These are phyloP conservation scores for Saururus chinensis DNA, from an alignment of 164 flowering plant genomes.

Conservation along the genomic window DNA sequence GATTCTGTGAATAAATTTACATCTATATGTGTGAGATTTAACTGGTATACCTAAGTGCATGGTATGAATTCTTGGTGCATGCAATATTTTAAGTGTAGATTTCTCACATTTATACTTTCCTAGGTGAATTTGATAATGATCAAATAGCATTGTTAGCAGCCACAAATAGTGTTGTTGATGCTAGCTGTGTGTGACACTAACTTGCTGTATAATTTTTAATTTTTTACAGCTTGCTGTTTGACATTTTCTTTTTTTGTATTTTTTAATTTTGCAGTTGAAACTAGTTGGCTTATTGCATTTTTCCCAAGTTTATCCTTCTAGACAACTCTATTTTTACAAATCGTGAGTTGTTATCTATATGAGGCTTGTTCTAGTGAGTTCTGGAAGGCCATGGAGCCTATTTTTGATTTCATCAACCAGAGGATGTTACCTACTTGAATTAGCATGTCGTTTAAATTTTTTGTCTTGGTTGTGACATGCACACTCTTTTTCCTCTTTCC, in stretches of 20 bases:
- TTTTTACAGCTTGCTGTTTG: background rate
- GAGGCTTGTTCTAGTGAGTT: constrained; percentile 47
- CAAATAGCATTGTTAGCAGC: constrained; percentile 48
- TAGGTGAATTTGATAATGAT: constrained; percentile 45
- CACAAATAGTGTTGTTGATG: constrained; percentile 38
- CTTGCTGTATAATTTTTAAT: background rate
- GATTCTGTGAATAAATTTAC: too few species aligned
- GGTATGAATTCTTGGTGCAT: background rate
- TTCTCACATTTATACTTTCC: background rate
- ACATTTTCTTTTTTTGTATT: background rate
- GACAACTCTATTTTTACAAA: background rate
- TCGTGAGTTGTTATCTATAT: constrained; percentile 25
- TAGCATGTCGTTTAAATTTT: constrained; percentile 36
- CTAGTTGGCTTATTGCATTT: background rate
- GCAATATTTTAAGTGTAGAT: background rate
- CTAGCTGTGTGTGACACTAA: constrained; percentile 30
- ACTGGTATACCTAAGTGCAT: constrained; percentile 30
- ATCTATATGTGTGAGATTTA: constrained; percentile 44
- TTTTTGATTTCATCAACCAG: constrained; percentile 39
- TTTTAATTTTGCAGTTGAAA: background rate
- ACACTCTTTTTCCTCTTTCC: background rate
- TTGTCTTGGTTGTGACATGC: background rate
- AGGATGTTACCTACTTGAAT: constrained; percentile 41
- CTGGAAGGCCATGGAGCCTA: constrained; percentile 66
- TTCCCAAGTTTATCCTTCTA: background rate